phyloP scores from a whole-genome alignment of 352 stramenopile genomes.

The Globisporangium okanoganense region DNA sequence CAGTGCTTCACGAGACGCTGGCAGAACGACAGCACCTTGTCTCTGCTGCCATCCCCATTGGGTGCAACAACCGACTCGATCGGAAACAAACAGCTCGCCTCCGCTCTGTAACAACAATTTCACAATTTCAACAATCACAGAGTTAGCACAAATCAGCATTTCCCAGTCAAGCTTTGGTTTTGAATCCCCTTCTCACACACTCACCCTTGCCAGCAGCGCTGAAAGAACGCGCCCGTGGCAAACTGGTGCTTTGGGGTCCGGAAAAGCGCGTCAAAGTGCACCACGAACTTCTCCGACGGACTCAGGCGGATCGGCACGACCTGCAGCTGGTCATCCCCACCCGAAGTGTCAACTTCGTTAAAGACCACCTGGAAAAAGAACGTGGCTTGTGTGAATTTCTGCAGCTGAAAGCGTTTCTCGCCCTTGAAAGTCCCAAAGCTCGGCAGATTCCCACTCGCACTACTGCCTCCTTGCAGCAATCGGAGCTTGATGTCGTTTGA shows the following conservation, averaged over 20 bases:
- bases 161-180: no score
- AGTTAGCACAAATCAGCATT: conserved; percentile 1
- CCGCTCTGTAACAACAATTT: conserved; percentile 7
- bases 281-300: conserved; percentile 35
- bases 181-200: no score
- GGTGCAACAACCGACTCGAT: conserved; percentile 4
- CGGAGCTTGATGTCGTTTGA: conserved; percentile 60
- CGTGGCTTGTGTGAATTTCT: conserved; percentile 40
- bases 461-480: conserved; percentile 30
- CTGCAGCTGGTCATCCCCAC: conserved; percentile 19
- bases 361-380: conserved; percentile 71
- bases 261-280: conserved; percentile 55
- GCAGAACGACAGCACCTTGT: conserved; percentile 28
- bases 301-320: conserved; percentile 17
- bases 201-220: conserved; percentile 52
- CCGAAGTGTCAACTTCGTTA: conserved; percentile 23
- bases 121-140: conserved; percentile 2
- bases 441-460: conserved; percentile 34
- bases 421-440: conserved; percentile 58
- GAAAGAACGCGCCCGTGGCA: conserved; percentile 37
- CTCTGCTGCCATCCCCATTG: neutral
- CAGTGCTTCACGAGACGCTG: conserved; percentile 30
- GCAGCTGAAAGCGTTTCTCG: conserved; percentile 66
- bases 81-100: conserved; percentile 11
- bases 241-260: conserved; percentile 26